phyloP scores from a whole-genome alignment of 768 basidiomycete species.

The Ephemerocybe angulata region DNA sequence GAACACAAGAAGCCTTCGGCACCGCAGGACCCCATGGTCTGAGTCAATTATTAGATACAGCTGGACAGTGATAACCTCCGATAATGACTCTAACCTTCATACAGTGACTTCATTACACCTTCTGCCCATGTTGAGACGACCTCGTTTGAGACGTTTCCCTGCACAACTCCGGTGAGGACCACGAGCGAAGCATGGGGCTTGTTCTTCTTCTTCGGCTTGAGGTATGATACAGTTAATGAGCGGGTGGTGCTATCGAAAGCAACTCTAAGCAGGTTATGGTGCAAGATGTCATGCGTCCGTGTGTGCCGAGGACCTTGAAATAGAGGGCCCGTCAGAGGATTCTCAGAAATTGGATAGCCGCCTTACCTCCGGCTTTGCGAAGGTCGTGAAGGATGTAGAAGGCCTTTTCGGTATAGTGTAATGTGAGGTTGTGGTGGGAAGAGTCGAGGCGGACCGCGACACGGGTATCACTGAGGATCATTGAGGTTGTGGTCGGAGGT shows the following conservation, averaged over 20 bases:
- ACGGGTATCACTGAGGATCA: slow-evolving; percentile 5
- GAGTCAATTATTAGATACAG: background rate
- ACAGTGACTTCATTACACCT: slow-evolving; percentile 52
- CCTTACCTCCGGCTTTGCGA: slow-evolving; percentile 7
- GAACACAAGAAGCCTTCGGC: slow-evolving; percentile 59
- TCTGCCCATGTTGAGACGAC: slow-evolving; percentile 49
- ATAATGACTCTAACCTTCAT: slow-evolving; percentile 47
- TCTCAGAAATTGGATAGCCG: too few species aligned
- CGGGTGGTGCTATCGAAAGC: slow-evolving; percentile 30
- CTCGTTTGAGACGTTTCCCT: slow-evolving; percentile 26
- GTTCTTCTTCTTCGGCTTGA: slow-evolving; percentile 40
- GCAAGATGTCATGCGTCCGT: slow-evolving; percentile 32
- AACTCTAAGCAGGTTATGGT: slow-evolving; percentile 55
- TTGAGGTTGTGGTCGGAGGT: background rate
- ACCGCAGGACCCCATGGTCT: slow-evolving; percentile 49
- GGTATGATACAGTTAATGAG: slow-evolving; percentile 46
- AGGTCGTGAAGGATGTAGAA: slow-evolving; percentile 9
- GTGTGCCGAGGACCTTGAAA: background rate
- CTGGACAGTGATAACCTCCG: background rate
- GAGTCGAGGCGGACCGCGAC: slow-evolving; percentile 7
- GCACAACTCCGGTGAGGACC: slow-evolving; percentile 33
- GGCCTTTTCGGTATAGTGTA: slow-evolving; percentile 7
- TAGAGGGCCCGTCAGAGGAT: background rate
- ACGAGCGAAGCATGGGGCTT: slow-evolving; percentile 34
- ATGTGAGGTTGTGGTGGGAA: slow-evolving; percentile 8